Conservation (phyloP, 2,329 filamentous ascomycete species). For the Aplosporella prunicola region DNA sequence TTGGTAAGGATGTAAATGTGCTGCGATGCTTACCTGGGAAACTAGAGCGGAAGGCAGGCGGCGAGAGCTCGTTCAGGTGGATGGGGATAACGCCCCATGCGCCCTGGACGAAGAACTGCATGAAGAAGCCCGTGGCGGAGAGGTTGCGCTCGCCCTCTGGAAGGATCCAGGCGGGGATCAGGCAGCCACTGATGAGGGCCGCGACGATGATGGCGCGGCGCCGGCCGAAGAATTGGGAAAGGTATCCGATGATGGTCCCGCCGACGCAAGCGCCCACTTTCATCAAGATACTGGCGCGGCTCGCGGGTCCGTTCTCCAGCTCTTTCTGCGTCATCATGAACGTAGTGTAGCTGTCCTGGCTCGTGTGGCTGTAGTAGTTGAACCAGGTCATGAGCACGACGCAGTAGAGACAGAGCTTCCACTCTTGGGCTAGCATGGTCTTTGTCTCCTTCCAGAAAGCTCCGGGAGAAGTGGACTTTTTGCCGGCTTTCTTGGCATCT, state of each 20-base stretch:
- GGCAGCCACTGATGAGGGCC: slow-evolving; percentile 47
- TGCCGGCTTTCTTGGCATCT: slow-evolving; percentile 54
- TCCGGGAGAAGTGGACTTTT: slow-evolving; percentile 35
- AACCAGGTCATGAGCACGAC: slow-evolving; percentile 66
- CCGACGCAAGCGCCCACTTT: slow-evolving; percentile 69
- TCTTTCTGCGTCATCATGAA: slow-evolving; percentile 69
- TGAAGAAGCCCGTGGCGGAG: slow-evolving; percentile 57
- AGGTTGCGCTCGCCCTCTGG: slow-evolving; percentile 50
- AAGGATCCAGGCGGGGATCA: slow-evolving; percentile 65
- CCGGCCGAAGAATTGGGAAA: slow-evolving; percentile 66
- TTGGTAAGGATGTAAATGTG: neutral
- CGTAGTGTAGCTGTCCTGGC: slow-evolving; percentile 73
- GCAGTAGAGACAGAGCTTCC: slow-evolving; percentile 70
- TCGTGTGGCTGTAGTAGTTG: slow-evolving; percentile 61
- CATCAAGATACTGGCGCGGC: slow-evolving; percentile 71
- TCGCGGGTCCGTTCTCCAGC: slow-evolving; percentile 53
- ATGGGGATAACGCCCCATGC: slow-evolving; percentile 45
- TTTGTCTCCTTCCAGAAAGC: slow-evolving; percentile 62
- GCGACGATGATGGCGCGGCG: slow-evolving; percentile 57
- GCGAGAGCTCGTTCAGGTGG: slow-evolving; percentile 65
- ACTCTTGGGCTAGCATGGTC: slow-evolving; percentile 58
- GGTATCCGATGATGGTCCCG: slow-evolving; percentile 62
- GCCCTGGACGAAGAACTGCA: slow-evolving; percentile 46
- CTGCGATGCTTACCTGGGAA: slow-evolving; percentile 46
- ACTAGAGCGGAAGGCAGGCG: slow-evolving; percentile 58